A percentile compares a stretch with the other conserved stretches of the same genome.
Conservation (phyloP, 1,284 basidiomycete genomes). For the Cystobasidiaceae sp. region DNA sequence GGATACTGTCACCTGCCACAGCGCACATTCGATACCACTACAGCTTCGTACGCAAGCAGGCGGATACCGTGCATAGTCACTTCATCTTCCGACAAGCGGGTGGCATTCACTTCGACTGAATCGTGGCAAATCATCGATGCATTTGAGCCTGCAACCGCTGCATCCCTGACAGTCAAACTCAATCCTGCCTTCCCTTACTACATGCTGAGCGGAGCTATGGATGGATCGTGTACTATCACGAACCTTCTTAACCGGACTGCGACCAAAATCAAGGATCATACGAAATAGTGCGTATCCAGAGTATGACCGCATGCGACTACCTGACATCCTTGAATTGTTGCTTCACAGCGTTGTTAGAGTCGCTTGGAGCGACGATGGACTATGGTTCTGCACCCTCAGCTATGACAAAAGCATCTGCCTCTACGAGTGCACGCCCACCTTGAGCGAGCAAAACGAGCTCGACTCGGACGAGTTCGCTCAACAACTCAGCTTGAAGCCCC, state of each 20-base stretch:
- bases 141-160: slow-evolving; percentile 31
- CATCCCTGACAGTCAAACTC: slow-evolving; percentile 32
- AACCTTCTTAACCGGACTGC: slow-evolving; percentile 36
- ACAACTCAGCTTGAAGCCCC: slow-evolving; percentile 1
- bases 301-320: background rate
- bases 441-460: background rate
- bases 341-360: slow-evolving; percentile 35
- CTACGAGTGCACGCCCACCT: slow-evolving; percentile 22
- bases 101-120: slow-evolving; percentile 32
- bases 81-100: slow-evolving; percentile 37
- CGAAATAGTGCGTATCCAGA: slow-evolving; percentile 20
- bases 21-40: slow-evolving; percentile 35
- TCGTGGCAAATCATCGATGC: slow-evolving; percentile 36
- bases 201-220: slow-evolving; percentile 38
- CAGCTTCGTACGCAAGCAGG: slow-evolving; percentile 31
- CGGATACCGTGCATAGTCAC: slow-evolving; percentile 36
- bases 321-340: background rate
- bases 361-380: slow-evolving; percentile 27
- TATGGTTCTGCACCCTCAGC: slow-evolving; percentile 35
- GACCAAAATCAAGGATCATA: slow-evolving; percentile 33
- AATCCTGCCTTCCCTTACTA: slow-evolving; percentile 29
- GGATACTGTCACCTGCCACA: slow-evolving; percentile 13
- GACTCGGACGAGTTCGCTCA: slow-evolving; percentile 33
- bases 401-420: slow-evolving; percentile 40
- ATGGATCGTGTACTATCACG: slow-evolving; percentile 33